phyloP scores from a whole-genome alignment of 768 basidiomycete species.

The Sutorius australiensis region DNA sequence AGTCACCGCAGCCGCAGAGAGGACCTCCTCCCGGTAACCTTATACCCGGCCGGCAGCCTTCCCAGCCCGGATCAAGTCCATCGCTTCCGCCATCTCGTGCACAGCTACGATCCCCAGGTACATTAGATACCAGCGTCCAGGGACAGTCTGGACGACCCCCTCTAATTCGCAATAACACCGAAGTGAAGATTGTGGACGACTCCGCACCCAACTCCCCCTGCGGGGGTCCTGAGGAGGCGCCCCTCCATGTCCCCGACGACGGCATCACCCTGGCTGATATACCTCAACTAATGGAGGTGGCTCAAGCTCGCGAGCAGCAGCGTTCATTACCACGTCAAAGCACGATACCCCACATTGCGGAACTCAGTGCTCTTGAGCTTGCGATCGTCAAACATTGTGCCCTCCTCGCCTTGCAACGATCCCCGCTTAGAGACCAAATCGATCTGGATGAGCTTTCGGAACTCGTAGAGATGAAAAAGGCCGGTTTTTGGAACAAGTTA shows the following conservation, averaged over 20 bases:
- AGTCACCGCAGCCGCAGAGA: constrained; percentile 39
- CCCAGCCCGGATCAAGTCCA: constrained; percentile 28
- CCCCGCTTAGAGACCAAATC: constrained; percentile 74
- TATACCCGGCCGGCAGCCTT: constrained; percentile 34
- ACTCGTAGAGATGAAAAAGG: constrained; percentile 88
- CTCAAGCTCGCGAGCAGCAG: constrained; percentile 84
- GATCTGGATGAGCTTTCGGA: constrained; percentile 93
- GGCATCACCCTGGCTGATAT: constrained; percentile 93
- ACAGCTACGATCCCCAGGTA: constrained; percentile 39
- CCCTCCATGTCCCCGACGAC: constrained; percentile 53
- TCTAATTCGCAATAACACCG: constrained; percentile 76
- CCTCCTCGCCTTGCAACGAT: constrained; percentile 72
- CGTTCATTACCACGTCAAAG: constrained; percentile 77
- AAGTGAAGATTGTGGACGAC: constrained; percentile 87
- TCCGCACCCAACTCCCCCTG: constrained; percentile 68
- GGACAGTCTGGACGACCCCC: constrained; percentile 57
- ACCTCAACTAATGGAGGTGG: constrained; percentile 87
- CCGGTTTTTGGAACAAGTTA: constrained; percentile 92
- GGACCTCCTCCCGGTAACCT: constrained; percentile 35
- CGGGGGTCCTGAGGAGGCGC: constrained; percentile 45
- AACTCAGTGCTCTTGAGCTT: constrained; percentile 78
- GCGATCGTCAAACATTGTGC: constrained; percentile 92
- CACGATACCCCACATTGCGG: constrained; percentile 79
- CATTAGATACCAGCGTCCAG: constrained; percentile 35
- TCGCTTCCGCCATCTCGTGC: constrained; percentile 35